These are phyloP conservation scores for Pholiota microspora DNA, from an alignment of 768 basidiomycete species.

Conservation along the genomic window DNA sequence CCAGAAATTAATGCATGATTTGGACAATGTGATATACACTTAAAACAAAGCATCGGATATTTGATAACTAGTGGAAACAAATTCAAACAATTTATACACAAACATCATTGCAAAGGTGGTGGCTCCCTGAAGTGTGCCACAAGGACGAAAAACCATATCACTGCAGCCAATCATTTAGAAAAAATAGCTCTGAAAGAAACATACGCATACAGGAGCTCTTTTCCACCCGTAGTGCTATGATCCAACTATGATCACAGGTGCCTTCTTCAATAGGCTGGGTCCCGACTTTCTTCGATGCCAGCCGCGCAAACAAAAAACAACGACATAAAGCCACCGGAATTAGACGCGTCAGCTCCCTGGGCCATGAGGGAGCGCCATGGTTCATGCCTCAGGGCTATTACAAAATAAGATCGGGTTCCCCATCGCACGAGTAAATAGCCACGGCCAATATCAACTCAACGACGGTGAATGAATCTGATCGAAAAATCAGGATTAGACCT, in stretches of 20 bases:
- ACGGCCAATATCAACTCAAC: neutral
- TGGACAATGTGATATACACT: neutral
- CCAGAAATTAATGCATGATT: neutral
- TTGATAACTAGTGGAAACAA: neutral
- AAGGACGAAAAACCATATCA: neutral
- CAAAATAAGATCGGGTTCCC: neutral
- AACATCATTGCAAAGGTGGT: no score
- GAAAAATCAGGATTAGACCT: neutral
- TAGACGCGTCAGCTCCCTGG: neutral
- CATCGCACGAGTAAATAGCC: neutral
- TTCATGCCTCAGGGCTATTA: neutral
- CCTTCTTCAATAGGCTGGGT: no score
- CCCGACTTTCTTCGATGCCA: no score
- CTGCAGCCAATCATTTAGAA: no score
- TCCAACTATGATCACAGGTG: no score
- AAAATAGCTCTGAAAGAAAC: neutral
- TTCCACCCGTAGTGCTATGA: neutral
- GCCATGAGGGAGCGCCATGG: neutral
- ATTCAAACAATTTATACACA: neutral
- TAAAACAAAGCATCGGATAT: neutral
- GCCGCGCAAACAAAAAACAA: no score
- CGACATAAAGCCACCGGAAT: neutral
- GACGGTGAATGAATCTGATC: neutral
- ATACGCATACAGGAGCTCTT: neutral
- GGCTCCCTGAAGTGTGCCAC: no score